Percentiles rank a stretch among this genome's conserved stretches.
Conservation (phyloP, 2,329 filamentous ascomycete species). For the Tolypocladium amazonense region DNA sequence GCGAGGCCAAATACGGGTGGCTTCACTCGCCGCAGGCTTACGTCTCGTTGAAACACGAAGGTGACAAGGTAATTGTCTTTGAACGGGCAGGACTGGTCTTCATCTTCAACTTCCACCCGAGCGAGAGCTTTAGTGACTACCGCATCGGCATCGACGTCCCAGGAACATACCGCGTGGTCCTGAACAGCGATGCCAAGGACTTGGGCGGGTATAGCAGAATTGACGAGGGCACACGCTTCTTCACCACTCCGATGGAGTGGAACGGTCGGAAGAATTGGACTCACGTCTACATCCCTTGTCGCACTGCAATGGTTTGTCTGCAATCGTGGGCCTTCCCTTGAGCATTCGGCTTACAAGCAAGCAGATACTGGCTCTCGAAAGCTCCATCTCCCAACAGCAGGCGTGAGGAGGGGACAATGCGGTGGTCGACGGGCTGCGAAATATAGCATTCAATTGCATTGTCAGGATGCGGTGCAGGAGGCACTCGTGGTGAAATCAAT, state of each 20-base stretch:
- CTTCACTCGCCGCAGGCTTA: constrained; percentile 77
- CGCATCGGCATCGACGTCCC: constrained; percentile 75
- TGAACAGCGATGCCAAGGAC: constrained; percentile 68
- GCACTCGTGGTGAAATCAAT: background rate
- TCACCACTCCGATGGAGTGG: constrained; percentile 85
- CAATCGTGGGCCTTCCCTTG: background rate
- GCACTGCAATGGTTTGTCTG: constrained; percentile 66
- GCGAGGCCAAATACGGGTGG: constrained; percentile 87
- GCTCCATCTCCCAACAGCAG: constrained; percentile 1
- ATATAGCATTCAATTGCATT: background rate
- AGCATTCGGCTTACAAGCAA: background rate
- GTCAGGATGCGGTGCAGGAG: background rate
- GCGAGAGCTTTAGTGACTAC: constrained; percentile 81
- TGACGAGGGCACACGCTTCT: constrained; percentile 73
- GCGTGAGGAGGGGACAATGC: background rate
- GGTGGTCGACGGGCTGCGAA: background rate
- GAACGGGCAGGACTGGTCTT: constrained; percentile 85
- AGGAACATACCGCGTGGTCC: constrained; percentile 77
- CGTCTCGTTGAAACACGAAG: constrained; percentile 86
- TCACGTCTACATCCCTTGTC: constrained; percentile 79
- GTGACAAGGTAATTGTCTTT: constrained; percentile 91
- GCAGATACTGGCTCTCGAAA: constrained; percentile 42
- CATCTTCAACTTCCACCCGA: constrained; percentile 92
- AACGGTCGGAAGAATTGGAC: constrained; percentile 83
- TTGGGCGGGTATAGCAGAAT: constrained; percentile 75